Conservation (phyloP, 2,329 filamentous ascomycete species). For the Trichocomaceae sp. region DNA sequence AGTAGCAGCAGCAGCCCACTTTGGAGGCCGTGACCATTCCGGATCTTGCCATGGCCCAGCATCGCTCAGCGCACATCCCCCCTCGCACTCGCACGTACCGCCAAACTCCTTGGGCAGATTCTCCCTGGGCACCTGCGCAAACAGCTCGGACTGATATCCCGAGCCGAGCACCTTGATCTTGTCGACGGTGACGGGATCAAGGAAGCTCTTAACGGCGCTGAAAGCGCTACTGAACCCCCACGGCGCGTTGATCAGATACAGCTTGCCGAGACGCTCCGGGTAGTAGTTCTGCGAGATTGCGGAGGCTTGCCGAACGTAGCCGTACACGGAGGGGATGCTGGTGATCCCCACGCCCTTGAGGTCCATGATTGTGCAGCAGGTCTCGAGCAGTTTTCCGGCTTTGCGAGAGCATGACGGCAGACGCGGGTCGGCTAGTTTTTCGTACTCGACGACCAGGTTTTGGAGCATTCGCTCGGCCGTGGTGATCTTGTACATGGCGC, state of each 20-base stretch:
- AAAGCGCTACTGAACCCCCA: conserved; percentile 91
- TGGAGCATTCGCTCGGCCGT: conserved; percentile 87
- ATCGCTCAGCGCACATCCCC: conserved; percentile 81
- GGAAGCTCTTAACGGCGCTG: conserved; percentile 80
- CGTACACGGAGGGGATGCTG: conserved; percentile 77
- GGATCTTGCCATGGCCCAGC: conserved; percentile 71
- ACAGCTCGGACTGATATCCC: conserved; percentile 74
- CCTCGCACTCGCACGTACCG: conserved; percentile 71
- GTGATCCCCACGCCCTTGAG: conserved; percentile 84
- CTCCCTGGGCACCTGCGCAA: conserved; percentile 78
- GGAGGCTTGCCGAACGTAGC: conserved; percentile 77
- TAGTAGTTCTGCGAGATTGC: conserved; percentile 98
- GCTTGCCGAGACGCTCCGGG: conserved; percentile 87
- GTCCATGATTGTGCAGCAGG: conserved; percentile 97
- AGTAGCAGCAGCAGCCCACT: conserved; percentile 33
- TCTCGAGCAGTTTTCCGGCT: conserved; percentile 82
- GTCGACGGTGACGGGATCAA: conserved; percentile 91
- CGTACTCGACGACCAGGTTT: conserved; percentile 96
- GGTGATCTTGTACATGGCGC: conserved; percentile 87
- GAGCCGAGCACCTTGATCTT: conserved; percentile 90
- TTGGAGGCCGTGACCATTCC: conserved; percentile 39
- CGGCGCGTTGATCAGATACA: conserved; percentile 96
- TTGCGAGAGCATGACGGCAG: conserved; percentile 94
- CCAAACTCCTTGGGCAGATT: conserved; percentile 85
- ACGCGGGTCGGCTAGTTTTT: conserved; percentile 87